Evolutionary conservation across 805 yeast genomes (phyloP).

Genomic region (Metschnikowia anglica): DNA sequence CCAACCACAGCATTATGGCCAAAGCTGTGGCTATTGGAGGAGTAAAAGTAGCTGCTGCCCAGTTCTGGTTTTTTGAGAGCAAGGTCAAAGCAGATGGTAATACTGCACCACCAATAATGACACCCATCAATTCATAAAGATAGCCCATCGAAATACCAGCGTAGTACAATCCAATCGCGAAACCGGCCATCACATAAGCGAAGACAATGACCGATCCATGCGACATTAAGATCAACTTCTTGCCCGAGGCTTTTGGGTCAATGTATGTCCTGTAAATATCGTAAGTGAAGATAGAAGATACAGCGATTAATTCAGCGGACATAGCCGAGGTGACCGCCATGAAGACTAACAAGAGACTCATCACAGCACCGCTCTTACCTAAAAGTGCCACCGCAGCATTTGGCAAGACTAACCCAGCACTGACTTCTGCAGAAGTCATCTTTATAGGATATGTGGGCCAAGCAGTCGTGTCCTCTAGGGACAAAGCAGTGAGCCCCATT

Average conservation of each 20-base stretch:
- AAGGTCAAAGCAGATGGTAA: slow-evolving; percentile 69
- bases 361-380: slow-evolving; percentile 88
- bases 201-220: slow-evolving; percentile 61
- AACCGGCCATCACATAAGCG: slow-evolving; percentile 71
- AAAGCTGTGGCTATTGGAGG: slow-evolving; percentile 76
- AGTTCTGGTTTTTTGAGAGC: slow-evolving; percentile 64
- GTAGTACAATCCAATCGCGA: slow-evolving; percentile 77
- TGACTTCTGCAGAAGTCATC: slow-evolving; percentile 65
- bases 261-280: slow-evolving; percentile 81
- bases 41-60: slow-evolving; percentile 65
- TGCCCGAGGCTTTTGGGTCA: slow-evolving; percentile 77
- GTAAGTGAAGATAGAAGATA: slow-evolving; percentile 80
- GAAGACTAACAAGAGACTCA: slow-evolving; percentile 73
- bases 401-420: slow-evolving; percentile 78
- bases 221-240: slow-evolving; percentile 63
- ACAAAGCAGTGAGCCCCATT: slow-evolving; percentile 81
- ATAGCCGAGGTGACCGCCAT: slow-evolving; percentile 93
- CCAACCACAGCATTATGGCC: slow-evolving; percentile 64
- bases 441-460: slow-evolving; percentile 80
- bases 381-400: slow-evolving; percentile 79
- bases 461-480: slow-evolving; percentile 62
- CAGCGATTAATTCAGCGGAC: slow-evolving; percentile 88
- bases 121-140: slow-evolving; percentile 84
- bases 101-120: slow-evolving; percentile 84
- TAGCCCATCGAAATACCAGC: slow-evolving; percentile 87